These are phyloP conservation scores for Leptosphaerulina australis DNA, from an alignment of 2,329 filamentous ascomycete species.

Conservation along the genomic window DNA sequence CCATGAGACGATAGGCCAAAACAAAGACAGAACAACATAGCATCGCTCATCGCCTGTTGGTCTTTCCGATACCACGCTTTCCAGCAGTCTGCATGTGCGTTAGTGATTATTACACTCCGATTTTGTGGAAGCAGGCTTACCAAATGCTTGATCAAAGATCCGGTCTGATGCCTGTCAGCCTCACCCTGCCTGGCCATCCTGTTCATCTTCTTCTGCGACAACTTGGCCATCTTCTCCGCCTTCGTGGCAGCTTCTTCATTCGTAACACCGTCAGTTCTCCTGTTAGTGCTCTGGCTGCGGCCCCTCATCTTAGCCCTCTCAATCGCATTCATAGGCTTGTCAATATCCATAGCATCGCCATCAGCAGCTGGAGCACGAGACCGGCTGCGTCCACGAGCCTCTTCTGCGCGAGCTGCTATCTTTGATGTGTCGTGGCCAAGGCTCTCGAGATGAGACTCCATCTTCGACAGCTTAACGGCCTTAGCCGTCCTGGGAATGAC, in stretches of 20 bases:
- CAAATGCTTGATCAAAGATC: slow-evolving; percentile 86
- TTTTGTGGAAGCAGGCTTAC: slow-evolving; percentile 61
- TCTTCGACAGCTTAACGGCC: slow-evolving; percentile 82
- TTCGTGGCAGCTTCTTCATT: slow-evolving; percentile 71
- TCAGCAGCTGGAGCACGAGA: slow-evolving; percentile 59
- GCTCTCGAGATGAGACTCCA: slow-evolving; percentile 82
- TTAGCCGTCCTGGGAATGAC: slow-evolving; percentile 84
- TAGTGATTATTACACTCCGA: slow-evolving; percentile 20
- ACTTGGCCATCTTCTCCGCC: slow-evolving; percentile 84
- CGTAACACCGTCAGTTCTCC: slow-evolving; percentile 77
- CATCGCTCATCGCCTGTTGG: slow-evolving; percentile 58
- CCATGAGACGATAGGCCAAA: slow-evolving; percentile 17
- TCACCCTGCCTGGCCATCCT: slow-evolving; percentile 96
- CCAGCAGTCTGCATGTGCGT: slow-evolving; percentile 69
- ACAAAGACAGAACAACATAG: slow-evolving; percentile 18
- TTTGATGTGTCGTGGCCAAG: slow-evolving; percentile 84
- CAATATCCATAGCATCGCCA: slow-evolving; percentile 75
- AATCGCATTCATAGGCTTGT: slow-evolving; percentile 48
- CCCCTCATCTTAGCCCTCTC: slow-evolving; percentile 73
- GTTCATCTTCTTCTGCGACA: slow-evolving; percentile 98
- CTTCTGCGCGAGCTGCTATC: slow-evolving; percentile 73
- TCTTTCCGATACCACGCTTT: slow-evolving; percentile 94
- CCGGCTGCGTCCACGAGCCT: slow-evolving; percentile 73
- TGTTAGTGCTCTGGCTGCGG: slow-evolving; percentile 68
- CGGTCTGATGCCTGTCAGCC: slow-evolving; percentile 86